Evolutionary conservation across 352 stramenopile genomes (phyloP), one percentile per base, ranked within the genome.

Genomic region (Globisporangium lucens): DNA sequence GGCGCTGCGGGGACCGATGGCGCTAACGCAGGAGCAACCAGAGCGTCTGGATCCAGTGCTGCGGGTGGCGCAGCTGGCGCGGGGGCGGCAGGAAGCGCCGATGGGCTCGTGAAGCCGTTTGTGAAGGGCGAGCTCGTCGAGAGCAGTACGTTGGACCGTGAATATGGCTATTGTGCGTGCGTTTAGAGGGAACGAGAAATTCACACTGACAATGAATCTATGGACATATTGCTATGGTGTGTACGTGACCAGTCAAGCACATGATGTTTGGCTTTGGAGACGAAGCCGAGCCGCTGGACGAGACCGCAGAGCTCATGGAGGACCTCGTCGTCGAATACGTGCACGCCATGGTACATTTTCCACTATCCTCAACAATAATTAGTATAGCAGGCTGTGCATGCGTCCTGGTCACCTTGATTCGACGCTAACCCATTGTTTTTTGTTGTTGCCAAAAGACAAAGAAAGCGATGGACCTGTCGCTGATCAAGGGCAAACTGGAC

Each of bases 191-290:
- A 52, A 8, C 61, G n/a, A 22, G 20, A 43, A 58, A 20, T 61
- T 24, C 29, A 29, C 61, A 27, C 36, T 60, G 17, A 41, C 36
- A 47, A 56, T 29, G 30, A 41, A 3, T n/a, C 17, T 66, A 10
- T 57, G 22, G 13, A 20, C 22, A 27, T 17, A 38, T 36, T 55
- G n/a, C 10, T 67, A n/a, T 65, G n/a, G 3, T 61, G 52, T 38
- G 3, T 60, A 12, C 33, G 2, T 29, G 24, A 52, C 22, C 57
- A 96, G 89, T 96, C 70, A 96, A 95, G 58, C 83, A 94, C 66
- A 96, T 96, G 89, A 89, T 96, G 70, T 93, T 94, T 62, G 89
- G 89, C 27, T 96, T 96, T 70, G 89, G 89, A 0, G 89, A 96
- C 56, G 85, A 89, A 56, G 64, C 68, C 2, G 82, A 93, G 55